A percentile compares a stretch with the other conserved stretches of the same genome.
These are phyloP conservation scores for Mrakia hoshinonis DNA, from an alignment of 768 basidiomycete genomes.

Conservation along the genomic window DNA sequence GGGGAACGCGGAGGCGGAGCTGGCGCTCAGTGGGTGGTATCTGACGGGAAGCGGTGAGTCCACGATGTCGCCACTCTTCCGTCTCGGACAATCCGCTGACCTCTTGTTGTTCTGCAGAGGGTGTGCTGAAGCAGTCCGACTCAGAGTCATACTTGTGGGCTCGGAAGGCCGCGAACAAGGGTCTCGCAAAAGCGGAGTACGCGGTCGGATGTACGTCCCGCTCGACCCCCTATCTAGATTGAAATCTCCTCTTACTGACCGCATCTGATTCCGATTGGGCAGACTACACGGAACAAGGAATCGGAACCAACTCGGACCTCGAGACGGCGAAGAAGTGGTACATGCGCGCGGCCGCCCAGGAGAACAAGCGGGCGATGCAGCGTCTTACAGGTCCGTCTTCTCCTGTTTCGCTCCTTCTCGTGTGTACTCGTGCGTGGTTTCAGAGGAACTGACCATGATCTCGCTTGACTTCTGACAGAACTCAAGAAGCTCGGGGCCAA, in stretches of 20 bases:
- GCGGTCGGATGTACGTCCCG: conserved; percentile 60
- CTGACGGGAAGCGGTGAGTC: conserved; percentile 52
- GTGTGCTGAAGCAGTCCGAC: conserved; percentile 93
- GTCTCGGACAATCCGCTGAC: background rate
- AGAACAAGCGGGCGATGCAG: conserved; percentile 59
- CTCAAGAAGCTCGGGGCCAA: conserved; percentile 78
- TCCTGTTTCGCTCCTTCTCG: background rate
- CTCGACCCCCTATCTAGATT: background rate
- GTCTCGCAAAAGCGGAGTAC: conserved; percentile 92
- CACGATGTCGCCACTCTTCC: background rate
- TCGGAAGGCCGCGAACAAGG: conserved; percentile 89
- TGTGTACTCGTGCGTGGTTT: too few relatives aligned
- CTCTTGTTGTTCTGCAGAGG: conserved; percentile 47
- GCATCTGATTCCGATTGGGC: background rate
- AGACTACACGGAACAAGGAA: conserved; percentile 95
- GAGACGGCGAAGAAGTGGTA: conserved; percentile 98
- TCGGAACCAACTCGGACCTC: conserved; percentile 90
- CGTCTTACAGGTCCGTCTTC: conserved; percentile 54
- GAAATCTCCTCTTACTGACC: background rate
- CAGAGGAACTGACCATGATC: background rate
- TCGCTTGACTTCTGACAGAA: background rate
- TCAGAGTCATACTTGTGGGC: conserved; percentile 99
- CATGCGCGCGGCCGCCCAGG: conserved; percentile 71
- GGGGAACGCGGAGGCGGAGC: conserved; percentile 86
- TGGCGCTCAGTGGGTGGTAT: conserved; percentile 97